Percentiles rank a stretch among this genome's conserved stretches.
Evolutionary conservation across 2,329 filamentous ascomycete genomes (phyloP).

Genomic region (Xylaria sp.): DNA sequence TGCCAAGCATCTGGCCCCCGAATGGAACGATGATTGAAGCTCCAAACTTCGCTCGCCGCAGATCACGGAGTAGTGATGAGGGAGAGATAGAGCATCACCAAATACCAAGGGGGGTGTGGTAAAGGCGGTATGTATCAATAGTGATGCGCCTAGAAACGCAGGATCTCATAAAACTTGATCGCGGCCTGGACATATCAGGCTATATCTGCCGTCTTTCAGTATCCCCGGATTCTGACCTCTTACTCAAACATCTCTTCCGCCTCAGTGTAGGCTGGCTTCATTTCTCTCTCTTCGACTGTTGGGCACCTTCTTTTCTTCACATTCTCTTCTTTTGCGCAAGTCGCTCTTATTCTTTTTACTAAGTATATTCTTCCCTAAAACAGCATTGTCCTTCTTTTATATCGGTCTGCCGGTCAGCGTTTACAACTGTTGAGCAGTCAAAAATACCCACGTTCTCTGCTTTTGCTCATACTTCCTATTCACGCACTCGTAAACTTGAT

Average conservation of each 20-base stretch:
- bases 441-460: slow-evolving; percentile 11
- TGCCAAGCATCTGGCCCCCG: slow-evolving; percentile 17
- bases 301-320: slow-evolving; percentile 27
- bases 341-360: slow-evolving; percentile 16
- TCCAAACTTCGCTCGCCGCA: slow-evolving; percentile 27
- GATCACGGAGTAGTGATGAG: slow-evolving; percentile 30
- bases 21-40: slow-evolving; percentile 22
- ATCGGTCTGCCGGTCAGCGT: slow-evolving; percentile 40
- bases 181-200: slow-evolving; percentile 21
- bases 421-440: slow-evolving; percentile 32
- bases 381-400: slow-evolving; percentile 14
- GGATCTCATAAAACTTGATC: slow-evolving; percentile 38
- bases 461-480: not conserved
- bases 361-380: slow-evolving; percentile 23
- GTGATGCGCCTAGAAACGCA: slow-evolving; percentile 36
- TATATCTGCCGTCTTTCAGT: slow-evolving; percentile 21
- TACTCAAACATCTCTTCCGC: slow-evolving; percentile 20
- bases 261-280: slow-evolving; percentile 24
- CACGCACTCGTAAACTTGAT: slow-evolving; percentile 10
- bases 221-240: slow-evolving; percentile 28
- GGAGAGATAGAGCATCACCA: slow-evolving; percentile 20
- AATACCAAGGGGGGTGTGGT: not conserved
- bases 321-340: slow-evolving; percentile 35
- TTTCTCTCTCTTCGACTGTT: slow-evolving; percentile 9
- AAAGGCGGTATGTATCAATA: slow-evolving; percentile 2